A percentile compares a stretch with the other conserved stretches of the same genome.
Evolutionary conservation across 495 filamentous ascomycete genomes (phyloP).

Genomic region (Hyphodiscus hymeniophilus): DNA sequence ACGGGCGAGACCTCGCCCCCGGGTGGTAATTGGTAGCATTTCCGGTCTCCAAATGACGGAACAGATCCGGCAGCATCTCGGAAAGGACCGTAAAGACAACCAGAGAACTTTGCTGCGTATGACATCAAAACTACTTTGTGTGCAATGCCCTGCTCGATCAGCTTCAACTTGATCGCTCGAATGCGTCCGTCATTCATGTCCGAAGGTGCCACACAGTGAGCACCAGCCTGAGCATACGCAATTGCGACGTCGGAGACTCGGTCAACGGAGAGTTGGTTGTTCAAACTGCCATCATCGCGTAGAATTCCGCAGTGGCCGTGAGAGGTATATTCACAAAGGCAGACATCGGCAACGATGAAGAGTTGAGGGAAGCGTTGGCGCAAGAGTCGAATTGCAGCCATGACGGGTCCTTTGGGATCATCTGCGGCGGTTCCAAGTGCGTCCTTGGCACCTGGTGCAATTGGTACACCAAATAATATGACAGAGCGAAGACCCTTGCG

Average conservation of each 20-base stretch:
- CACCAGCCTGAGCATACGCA: conserved; percentile 86
- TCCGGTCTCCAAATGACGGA: conserved; percentile 88
- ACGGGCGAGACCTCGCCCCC: conserved; percentile 89
- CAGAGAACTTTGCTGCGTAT: conserved; percentile 94
- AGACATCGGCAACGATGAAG: conserved; percentile 88
- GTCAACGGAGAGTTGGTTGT: conserved; percentile 87
- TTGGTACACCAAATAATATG: conserved; percentile 90
- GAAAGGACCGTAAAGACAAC: conserved; percentile 95
- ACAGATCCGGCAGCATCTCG: conserved; percentile 89
- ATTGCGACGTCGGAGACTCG: conserved; percentile 89
- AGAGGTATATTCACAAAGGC: conserved; percentile 97
- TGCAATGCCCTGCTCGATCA: conserved; percentile 84
- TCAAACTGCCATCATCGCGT: conserved; percentile 80
- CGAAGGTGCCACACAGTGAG: conserved; percentile 91
- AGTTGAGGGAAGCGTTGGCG: conserved; percentile 76
- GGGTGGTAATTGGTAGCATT: conserved; percentile 93
- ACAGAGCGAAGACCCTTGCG: conserved; percentile 84
- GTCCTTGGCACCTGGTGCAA: conserved; percentile 74
- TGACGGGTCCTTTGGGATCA: conserved; percentile 86
- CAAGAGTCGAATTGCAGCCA: conserved; percentile 72
- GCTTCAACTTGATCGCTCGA: conserved; percentile 89
- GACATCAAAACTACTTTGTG: conserved; percentile 91
- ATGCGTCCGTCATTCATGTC: conserved; percentile 99
- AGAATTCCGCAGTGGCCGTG: conserved; percentile 97
- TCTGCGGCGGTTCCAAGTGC: conserved; percentile 89